Conservation (phyloP, 495 filamentous ascomycete genomes). For the Amphirosellinia nigrospora region DNA sequence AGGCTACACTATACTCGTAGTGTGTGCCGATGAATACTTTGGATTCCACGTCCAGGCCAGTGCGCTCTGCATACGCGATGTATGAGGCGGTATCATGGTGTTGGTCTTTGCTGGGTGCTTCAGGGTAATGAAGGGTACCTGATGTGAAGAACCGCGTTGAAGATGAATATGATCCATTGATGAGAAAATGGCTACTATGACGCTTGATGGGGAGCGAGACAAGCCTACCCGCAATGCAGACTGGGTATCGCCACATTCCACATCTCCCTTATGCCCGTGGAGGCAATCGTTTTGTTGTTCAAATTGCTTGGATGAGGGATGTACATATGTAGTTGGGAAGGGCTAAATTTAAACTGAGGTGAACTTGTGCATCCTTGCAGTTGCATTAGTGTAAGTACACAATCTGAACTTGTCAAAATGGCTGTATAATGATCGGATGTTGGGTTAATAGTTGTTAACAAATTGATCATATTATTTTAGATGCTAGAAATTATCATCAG, state of each 20-base stretch:
- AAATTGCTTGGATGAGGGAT: background rate
- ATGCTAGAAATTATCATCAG: background rate
- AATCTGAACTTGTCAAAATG: background rate
- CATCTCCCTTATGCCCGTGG: slow-evolving; percentile 14
- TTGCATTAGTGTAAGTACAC: slow-evolving; percentile 5
- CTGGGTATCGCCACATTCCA: slow-evolving; percentile 23
- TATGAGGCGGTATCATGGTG: slow-evolving; percentile 76
- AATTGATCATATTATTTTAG: background rate
- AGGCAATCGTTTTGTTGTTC: background rate
- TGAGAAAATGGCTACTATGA: background rate
- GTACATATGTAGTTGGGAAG: no score
- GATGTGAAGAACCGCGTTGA: slow-evolving; percentile 29
- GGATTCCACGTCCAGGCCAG: slow-evolving; percentile 54
- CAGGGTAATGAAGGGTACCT: slow-evolving; percentile 50
- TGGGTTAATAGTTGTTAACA: background rate
- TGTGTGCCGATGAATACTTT: slow-evolving; percentile 69
- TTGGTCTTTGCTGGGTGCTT: slow-evolving; percentile 48
- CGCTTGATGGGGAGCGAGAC: background rate
- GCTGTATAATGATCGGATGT: no score
- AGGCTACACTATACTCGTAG: slow-evolving; percentile 74
- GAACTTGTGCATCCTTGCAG: background rate
- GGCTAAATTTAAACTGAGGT: no score
- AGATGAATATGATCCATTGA: background rate
- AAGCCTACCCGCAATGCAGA: background rate
- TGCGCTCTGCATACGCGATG: slow-evolving; percentile 68